Evolutionary conservation across 257 asterid genomes (phyloP).

Genomic region (Nicotiana attenuata): DNA sequence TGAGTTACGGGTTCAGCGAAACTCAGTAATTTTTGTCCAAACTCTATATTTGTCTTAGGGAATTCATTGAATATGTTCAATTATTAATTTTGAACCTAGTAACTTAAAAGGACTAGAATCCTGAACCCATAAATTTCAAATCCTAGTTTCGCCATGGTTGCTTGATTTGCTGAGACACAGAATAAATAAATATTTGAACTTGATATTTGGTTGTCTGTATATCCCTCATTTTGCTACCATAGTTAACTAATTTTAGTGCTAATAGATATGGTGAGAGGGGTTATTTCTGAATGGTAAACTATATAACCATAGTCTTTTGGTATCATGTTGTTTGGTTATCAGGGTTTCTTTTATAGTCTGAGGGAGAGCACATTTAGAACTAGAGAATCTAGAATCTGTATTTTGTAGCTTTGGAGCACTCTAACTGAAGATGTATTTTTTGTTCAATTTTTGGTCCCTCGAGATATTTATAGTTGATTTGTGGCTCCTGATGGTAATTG

Average conservation of each 20-base stretch:
- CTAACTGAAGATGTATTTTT: neutral
- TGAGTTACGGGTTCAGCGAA: no score
- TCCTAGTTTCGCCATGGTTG: neutral
- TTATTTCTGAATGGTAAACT: neutral
- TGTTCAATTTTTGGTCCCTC: neutral
- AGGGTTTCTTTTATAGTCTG: neutral
- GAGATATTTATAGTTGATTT: neutral
- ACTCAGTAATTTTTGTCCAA: no score
- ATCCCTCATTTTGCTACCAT: no score
- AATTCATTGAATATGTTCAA: no score
- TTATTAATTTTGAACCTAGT: no score
- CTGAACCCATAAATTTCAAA: no score
- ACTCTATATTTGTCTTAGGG: no score
- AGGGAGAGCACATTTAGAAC: neutral
- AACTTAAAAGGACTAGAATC: no score
- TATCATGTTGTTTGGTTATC: neutral
- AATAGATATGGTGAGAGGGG: neutral
- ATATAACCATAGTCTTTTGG: neutral
- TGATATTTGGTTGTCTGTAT: neutral
- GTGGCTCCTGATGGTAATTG: neutral
- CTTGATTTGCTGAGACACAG: neutral
- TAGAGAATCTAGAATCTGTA: neutral
- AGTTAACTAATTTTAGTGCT: neutral
- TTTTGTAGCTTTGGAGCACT: neutral
- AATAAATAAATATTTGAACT: neutral